These are phyloP conservation scores for Blastocystis sp. DNA, from an alignment of 352 stramenopile genomes.

Conservation along the genomic window DNA sequence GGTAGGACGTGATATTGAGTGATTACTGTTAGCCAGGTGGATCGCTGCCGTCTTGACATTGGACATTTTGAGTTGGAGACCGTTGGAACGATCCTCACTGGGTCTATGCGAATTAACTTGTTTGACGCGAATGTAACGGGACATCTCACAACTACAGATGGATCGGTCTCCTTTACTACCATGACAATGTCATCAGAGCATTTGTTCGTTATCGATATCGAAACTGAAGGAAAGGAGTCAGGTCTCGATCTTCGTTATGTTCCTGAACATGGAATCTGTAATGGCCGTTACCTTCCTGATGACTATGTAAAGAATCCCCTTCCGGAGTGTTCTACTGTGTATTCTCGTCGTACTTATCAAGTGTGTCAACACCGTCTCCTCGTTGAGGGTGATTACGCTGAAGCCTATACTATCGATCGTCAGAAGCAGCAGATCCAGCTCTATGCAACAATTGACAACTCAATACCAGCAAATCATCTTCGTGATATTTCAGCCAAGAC, in stretches of 20 bases:
- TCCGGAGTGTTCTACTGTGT: not conserved
- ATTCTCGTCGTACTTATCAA: not conserved
- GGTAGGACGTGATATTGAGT: not conserved
- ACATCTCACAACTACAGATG: not conserved
- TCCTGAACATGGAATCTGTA: slow-evolving; percentile 23
- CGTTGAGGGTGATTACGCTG: slow-evolving; percentile 9
- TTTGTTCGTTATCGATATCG: slow-evolving; percentile 10
- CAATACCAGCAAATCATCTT: not conserved
- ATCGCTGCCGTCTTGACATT: slow-evolving; percentile 42
- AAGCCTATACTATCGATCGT: not conserved
- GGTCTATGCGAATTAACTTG: slow-evolving; percentile 46
- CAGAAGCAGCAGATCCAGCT: not conserved
- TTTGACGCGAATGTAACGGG: slow-evolving; percentile 38
- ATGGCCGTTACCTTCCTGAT: slow-evolving; percentile 24
- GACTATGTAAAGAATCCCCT: slow-evolving; percentile 45
- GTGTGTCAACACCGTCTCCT: slow-evolving; percentile 38
- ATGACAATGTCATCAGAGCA: slow-evolving; percentile 22
- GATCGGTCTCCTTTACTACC: not conserved
- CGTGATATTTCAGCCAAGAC: not conserved
- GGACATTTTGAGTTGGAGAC: slow-evolving; percentile 51
- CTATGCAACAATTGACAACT: slow-evolving; percentile 26
- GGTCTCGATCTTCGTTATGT: not conserved
- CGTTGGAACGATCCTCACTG: not conserved
- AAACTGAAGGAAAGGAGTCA: not conserved
- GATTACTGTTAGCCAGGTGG: slow-evolving; percentile 4